Base-by-base conservation (phyloP, 208 protist species). In the Phytomonas francai region DNA sequence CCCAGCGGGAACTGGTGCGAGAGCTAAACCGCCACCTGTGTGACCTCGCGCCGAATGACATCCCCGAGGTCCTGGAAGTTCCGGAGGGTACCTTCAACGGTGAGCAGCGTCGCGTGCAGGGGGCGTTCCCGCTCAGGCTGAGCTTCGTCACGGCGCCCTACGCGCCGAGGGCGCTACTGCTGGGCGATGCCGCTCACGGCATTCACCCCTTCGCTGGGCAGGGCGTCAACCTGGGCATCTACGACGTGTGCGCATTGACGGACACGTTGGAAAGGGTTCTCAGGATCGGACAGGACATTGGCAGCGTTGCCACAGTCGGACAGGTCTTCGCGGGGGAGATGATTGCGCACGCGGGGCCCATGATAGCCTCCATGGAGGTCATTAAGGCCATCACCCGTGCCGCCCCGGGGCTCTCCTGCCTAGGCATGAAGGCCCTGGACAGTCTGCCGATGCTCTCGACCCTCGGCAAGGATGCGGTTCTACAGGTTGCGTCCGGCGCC, bases 181-280 rank as follows among this genome's bases (percentile, higher is more conserved):
- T 92, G 0, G 88, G 90, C 19, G 92, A 97, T 70, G 91, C 94
- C 7, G 94, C 94, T 0, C 92, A 97, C 80, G 74, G 85, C 16
- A 92, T 97, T 67, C 92, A 97, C 77, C 94, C 92, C 19, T 90
- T 97, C 32, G 92, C 92, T 5, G 94, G 94, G 0, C 94, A 97
- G 70, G 94, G 92, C 0, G 79, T 97, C 51, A 97, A 97, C 78
- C 79, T 96, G 42, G 94, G 92, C 32, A 76, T 97, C 54, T 91
- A 94, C 74, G 89, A 96, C 74, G 75, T 92, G 8, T 93, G 85
- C 65, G 83, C 82, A 0, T 73, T 96, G 61, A 79, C 77, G 0
- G 72, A 80, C 25, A 70, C 91, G 29, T 51, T 94, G 56, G 83
- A 92, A 68, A 60, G 72, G 30, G 86, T 85, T 8, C 76, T 96